Evolutionary conservation across 345 rosid species (phyloP), one percentile per base, ranked within the genome.

Genomic region (Capsella bursapastoris): DNA sequence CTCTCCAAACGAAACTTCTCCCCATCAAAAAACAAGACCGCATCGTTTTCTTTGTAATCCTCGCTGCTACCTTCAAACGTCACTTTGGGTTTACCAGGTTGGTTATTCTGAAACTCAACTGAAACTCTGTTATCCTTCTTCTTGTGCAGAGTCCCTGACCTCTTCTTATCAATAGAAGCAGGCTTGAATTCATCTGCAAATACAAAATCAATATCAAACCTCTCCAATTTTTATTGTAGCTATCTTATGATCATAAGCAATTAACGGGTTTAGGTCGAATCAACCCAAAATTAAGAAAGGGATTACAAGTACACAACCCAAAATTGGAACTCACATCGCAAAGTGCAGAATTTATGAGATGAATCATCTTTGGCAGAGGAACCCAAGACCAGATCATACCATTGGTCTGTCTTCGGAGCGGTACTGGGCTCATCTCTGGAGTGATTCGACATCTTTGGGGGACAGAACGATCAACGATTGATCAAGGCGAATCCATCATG

Each of bases 21-120:
- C 12, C 97, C 97, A 52, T 93, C 96, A 15, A 90, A 92, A 76
- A 92, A 88, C 76, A 92, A 37, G 16, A 88, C 90, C 0, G 88
- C 97, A 48, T 91, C 97, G 52, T 85, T 86, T 13, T 91, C 95
- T 63, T 84, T 89, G 80, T 91, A 89, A 72, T 91, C 95, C 83
- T 91, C 89, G 32, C 88, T 87, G 38, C 89, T 90, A 22, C 97
- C 97, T 81, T 90, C 96, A 73, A 90, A 92, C n/a, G 87, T 81
- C 57, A 92, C 89, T 73, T 88, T 90, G 35, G 92, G 83, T 69
- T 87, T 92, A 57, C 97, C 92, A 43, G 64, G 70, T 81, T 92
- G 94, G 77, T 88, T 92, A 48, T 90, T 92, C 38, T 90, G 96
- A 72, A 93, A 93, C 79, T 89, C 97, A 44, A 86, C 91, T 9